Percentiles rank a stretch among this genome's conserved stretches.
Conservation (phyloP, 2,329 filamentous ascomycete species). For the Aspergillus sp. region DNA sequence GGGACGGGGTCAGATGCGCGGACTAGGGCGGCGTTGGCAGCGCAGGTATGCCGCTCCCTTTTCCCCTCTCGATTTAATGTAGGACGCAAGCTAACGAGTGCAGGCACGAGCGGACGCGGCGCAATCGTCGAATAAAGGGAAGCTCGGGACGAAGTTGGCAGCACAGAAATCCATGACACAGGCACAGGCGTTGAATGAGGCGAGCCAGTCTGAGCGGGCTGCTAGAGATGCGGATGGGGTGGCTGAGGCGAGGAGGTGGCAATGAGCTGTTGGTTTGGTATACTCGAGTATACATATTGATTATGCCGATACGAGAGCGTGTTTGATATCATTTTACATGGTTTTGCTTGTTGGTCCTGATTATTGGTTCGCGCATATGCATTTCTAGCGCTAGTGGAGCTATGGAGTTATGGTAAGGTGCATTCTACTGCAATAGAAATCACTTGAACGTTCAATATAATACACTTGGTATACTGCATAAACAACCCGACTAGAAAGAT, state of each 20-base stretch:
- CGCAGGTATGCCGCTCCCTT: conserved; percentile 58
- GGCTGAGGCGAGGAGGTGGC: conserved; percentile 51
- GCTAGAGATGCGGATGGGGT: conserved; percentile 62
- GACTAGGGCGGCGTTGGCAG: conserved; percentile 69
- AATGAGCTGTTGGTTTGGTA: conserved; percentile 32
- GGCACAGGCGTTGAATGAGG: conserved; percentile 59
- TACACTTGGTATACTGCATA: conserved; percentile 7
- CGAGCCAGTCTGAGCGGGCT: conserved; percentile 59
- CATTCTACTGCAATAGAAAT: too few relatives aligned
- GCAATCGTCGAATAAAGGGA: conserved; percentile 49
- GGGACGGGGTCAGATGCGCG: conserved; percentile 51
- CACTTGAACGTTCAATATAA: conserved; percentile 5
- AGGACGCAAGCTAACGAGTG: background rate
- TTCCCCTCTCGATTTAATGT: background rate
- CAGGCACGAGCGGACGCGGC: conserved; percentile 61
- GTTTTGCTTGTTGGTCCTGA: background rate
- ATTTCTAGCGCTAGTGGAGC: too few relatives aligned
- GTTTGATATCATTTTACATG: background rate
- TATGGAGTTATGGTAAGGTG: background rate
- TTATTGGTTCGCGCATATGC: too few relatives aligned
- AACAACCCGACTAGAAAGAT: background rate
- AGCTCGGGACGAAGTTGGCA: conserved; percentile 62
- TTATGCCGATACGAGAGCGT: background rate
- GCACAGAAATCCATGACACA: conserved; percentile 70
- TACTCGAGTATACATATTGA: background rate